Evolutionary conservation across 1,139 yeast species (phyloP).

Genomic region (Nakaseomyces nivariensis): DNA sequence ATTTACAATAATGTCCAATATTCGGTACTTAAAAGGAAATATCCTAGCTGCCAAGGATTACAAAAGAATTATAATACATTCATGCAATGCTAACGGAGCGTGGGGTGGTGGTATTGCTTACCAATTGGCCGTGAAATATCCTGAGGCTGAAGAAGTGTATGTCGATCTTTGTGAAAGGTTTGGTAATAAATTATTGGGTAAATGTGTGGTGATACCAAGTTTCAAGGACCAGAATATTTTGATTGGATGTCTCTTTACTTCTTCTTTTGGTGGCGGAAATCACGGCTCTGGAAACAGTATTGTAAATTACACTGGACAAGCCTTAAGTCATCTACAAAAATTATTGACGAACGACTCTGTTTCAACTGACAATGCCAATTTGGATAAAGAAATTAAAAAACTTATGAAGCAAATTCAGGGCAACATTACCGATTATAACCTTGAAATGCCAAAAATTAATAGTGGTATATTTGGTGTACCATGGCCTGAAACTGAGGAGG

Average conservation of each 20-base stretch:
- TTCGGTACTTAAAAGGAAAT: constrained; percentile 18
- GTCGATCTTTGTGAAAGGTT: constrained; percentile 16
- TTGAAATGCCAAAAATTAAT: constrained; percentile 69
- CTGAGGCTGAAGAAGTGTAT: constrained; percentile 22
- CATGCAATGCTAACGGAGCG: constrained; percentile 67
- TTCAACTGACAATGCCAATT: constrained; percentile 4
- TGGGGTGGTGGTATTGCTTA: constrained; percentile 75
- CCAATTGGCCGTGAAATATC: constrained; percentile 20
- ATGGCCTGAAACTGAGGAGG: constrained; percentile 57
- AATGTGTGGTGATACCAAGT: constrained; percentile 21
- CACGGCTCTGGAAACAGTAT: constrained; percentile 14
- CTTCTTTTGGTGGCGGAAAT: constrained; percentile 18
- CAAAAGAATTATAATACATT: constrained; percentile 37
- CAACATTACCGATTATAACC: constrained; percentile 12
- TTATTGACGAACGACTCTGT: constrained; percentile 3
- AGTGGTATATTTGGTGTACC: constrained; percentile 75
- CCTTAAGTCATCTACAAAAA: constrained; percentile 10
- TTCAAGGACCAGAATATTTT: constrained; percentile 12
- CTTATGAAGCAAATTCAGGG: constrained; percentile 4
- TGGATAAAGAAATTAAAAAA: constrained; percentile 4
- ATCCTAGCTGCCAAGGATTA: constrained; percentile 8
- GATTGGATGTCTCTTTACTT: constrained; percentile 23
- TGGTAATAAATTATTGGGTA: constrained; percentile 18
- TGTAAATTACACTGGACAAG: constrained; percentile 13
- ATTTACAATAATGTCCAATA: constrained; percentile 7